These are phyloP conservation scores for Epichloe festucae DNA, from an alignment of 2,329 filamentous ascomycete genomes.

Conservation along the genomic window DNA sequence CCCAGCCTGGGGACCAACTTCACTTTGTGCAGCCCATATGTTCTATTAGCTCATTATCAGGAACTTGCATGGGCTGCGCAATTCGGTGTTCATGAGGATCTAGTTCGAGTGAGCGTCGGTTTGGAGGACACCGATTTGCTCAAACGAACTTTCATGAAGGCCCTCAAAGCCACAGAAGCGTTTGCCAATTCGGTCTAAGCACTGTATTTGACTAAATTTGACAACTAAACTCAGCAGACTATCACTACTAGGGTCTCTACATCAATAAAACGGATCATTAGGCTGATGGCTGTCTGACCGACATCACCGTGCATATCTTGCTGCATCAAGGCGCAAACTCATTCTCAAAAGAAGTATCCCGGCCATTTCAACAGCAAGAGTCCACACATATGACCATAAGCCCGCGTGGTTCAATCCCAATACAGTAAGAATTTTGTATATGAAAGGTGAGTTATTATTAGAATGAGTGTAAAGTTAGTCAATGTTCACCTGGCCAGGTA, in stretches of 20 bases:
- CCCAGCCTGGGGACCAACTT: constrained; percentile 96
- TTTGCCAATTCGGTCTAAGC: neutral
- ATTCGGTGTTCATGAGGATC: constrained; percentile 66
- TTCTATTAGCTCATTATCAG: constrained; percentile 77
- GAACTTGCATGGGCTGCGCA: constrained; percentile 83
- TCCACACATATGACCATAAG: neutral
- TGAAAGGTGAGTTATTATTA: neutral
- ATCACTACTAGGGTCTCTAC: neutral
- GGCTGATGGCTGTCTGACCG: neutral
- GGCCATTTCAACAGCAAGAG: neutral
- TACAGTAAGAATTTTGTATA: neutral
- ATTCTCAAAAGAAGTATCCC: neutral
- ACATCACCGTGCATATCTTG: neutral
- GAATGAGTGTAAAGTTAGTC: no score
- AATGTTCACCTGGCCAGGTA: no score
- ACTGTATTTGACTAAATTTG: neutral
- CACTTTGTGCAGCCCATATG: constrained; percentile 82
- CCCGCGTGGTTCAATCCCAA: neutral
- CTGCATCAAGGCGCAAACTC: neutral
- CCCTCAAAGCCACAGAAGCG: constrained; percentile 46
- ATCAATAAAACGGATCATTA: neutral
- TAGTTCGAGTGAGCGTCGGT: constrained; percentile 81
- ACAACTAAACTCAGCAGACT: neutral
- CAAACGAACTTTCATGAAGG: constrained; percentile 48
- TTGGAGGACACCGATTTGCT: constrained; percentile 65